These are phyloP conservation scores for Gautieria morchelliformis DNA, from an alignment of 768 basidiomycete species.

Conservation along the genomic window DNA sequence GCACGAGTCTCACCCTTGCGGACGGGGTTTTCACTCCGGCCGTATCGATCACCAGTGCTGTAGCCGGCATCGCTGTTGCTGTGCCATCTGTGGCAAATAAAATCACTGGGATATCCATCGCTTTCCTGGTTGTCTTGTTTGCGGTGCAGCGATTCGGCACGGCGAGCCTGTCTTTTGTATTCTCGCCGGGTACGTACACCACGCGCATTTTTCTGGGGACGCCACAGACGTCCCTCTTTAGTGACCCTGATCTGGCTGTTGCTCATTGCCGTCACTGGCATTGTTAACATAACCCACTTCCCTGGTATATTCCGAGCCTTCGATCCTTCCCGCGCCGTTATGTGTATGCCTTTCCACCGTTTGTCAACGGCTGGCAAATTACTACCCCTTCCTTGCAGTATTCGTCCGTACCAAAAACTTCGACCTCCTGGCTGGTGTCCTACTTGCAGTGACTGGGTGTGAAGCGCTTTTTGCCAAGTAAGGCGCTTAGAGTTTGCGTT, in stretches of 20 bases:
- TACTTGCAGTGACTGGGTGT: slow-evolving; percentile 61
- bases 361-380: not conserved
- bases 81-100: slow-evolving; percentile 35
- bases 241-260: slow-evolving; percentile 50
- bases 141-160: slow-evolving; percentile 54
- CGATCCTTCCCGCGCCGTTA: slow-evolving; percentile 55
- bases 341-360: slow-evolving; percentile 31
- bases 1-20: slow-evolving; percentile 55
- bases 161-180: slow-evolving; percentile 36
- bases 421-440: slow-evolving; percentile 50
- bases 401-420: slow-evolving; percentile 59
- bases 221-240: slow-evolving; percentile 12
- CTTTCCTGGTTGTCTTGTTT: slow-evolving; percentile 48
- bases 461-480: slow-evolving; percentile 64
- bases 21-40: slow-evolving; percentile 64
- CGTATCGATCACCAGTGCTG: slow-evolving; percentile 59
- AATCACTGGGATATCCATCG: slow-evolving; percentile 51
- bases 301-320: slow-evolving; percentile 58
- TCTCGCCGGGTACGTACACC: slow-evolving; percentile 39
- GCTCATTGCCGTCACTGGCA: slow-evolving; percentile 41
- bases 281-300: slow-evolving; percentile 42
- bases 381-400: slow-evolving; percentile 23
- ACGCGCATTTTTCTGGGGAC: too few species aligned
- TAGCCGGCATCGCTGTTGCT: slow-evolving; percentile 58
- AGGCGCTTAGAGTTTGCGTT: slow-evolving; percentile 11